Conservation (phyloP, 2,329 filamentous ascomycete species). For the Seiridium unicorne region DNA sequence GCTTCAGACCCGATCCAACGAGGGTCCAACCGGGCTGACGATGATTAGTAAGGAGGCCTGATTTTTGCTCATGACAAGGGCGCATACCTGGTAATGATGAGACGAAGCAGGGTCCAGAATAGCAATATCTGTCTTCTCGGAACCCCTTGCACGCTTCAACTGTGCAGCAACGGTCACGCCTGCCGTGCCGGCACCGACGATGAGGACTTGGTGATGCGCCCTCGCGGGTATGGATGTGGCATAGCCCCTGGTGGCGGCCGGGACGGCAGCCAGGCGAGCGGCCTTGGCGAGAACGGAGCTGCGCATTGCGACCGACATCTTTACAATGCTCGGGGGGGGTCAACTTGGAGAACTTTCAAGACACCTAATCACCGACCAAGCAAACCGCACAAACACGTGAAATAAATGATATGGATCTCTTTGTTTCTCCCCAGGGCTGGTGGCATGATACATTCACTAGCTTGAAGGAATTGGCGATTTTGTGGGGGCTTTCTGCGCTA, state of each 20-base stretch:
- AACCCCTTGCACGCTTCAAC: slow-evolving; percentile 42
- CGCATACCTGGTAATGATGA: slow-evolving; percentile 31
- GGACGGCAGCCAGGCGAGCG: neutral
- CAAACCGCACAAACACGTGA: neutral
- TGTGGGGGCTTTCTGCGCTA: neutral
- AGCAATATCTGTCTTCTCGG: slow-evolving; percentile 31
- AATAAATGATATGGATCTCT: neutral
- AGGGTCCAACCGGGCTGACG: slow-evolving; percentile 35
- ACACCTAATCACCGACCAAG: neutral
- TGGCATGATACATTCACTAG: neutral
- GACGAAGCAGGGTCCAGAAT: slow-evolving; percentile 31
- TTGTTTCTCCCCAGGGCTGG: neutral
- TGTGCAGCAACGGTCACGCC: slow-evolving; percentile 67
- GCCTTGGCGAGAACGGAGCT: neutral
- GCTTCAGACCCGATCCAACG: slow-evolving; percentile 32
- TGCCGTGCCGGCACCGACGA: slow-evolving; percentile 48
- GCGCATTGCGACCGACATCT: neutral
- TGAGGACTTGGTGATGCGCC: slow-evolving; percentile 6
- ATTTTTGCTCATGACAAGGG: neutral
- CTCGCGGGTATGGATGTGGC: slow-evolving; percentile 5
- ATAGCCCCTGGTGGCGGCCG: neutral
- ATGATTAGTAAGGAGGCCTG: neutral
- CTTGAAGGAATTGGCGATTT: slow-evolving; percentile 1
- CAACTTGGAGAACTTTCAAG: neutral
- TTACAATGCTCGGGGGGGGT: neutral